These are phyloP conservation scores for Vitis hybrid DNA, from an alignment of 177 flowering plant genomes.

Conservation along the genomic window DNA sequence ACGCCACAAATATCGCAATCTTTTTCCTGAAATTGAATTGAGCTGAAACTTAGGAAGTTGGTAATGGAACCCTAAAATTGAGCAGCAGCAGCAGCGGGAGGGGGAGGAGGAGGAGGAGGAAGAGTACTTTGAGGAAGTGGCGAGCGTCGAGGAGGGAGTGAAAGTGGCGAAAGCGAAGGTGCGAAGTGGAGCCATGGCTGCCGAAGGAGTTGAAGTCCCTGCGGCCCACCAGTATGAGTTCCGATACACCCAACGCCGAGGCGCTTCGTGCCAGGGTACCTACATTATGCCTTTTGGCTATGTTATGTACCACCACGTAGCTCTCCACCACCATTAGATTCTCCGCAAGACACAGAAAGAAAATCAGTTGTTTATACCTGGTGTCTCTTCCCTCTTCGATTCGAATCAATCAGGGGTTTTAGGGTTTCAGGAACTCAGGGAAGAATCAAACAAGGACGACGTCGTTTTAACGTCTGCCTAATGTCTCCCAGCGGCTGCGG, in stretches of 20 bases:
- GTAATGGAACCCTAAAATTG: neutral
- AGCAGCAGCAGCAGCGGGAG: neutral
- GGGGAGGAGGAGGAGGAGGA: neutral
- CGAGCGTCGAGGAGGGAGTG: constrained; percentile 79
- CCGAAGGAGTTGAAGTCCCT: constrained; percentile 97
- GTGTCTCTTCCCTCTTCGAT: too few species aligned
- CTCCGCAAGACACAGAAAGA: too few species aligned
- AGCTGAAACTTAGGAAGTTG: constrained; percentile 3
- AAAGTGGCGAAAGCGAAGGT: constrained; percentile 87
- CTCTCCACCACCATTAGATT: constrained; percentile 42
- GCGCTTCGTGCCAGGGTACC: constrained; percentile 94
- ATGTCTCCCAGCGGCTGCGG: too few species aligned
- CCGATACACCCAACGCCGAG: constrained; percentile 92
- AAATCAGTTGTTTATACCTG: too few species aligned
- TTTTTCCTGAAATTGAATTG: constrained; percentile 36
- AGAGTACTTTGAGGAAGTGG: constrained; percentile 57
- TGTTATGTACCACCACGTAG: constrained; percentile 88
- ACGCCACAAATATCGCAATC: constrained; percentile 98
- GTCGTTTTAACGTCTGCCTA: too few species aligned
- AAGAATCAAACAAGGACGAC: too few species aligned
- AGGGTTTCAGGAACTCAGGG: too few species aligned
- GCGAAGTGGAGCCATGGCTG: constrained; percentile 91
- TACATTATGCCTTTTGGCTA: constrained; percentile 96
- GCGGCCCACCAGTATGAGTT: constrained; percentile 84
- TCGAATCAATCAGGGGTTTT: too few species aligned